These are phyloP conservation scores for Leucogyrophana mollusca DNA, from an alignment of 768 basidiomycete genomes.

Conservation along the genomic window DNA sequence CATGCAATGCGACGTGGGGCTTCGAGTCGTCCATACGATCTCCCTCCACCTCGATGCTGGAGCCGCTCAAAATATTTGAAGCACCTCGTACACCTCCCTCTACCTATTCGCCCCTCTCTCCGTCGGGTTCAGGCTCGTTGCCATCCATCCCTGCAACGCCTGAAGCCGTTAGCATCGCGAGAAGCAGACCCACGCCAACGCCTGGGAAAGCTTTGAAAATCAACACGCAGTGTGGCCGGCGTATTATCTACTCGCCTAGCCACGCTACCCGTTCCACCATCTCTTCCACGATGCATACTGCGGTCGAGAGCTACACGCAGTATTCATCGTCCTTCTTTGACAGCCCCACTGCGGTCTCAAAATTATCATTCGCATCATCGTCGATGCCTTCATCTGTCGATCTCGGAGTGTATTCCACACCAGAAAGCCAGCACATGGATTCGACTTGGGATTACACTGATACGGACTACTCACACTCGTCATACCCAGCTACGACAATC, in stretches of 20 bases:
- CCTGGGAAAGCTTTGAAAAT: conserved; percentile 51
- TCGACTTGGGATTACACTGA: conserved; percentile 48
- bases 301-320: conserved; percentile 59
- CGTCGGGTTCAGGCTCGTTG: conserved; percentile 34
- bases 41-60: conserved; percentile 35
- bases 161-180: conserved; percentile 44
- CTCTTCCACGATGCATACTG: conserved; percentile 74
- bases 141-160: conserved; percentile 61
- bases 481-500: conserved; percentile 42
- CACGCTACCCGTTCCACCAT: conserved; percentile 44
- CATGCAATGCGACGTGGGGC: conserved; percentile 55
- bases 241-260: conserved; percentile 36
- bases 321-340: conserved; percentile 59
- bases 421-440: conserved; percentile 51
- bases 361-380: conserved; percentile 29
- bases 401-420: conserved; percentile 38
- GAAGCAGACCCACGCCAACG: conserved; percentile 32
- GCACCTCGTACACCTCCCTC: conserved; percentile 50
- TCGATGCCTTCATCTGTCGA: conserved; percentile 38
- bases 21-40: conserved; percentile 52
- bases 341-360: conserved; percentile 41
- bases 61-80: conserved; percentile 41
- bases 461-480: conserved; percentile 45
- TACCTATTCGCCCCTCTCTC: conserved; percentile 47
- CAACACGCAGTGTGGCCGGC: conserved; percentile 47